Evolutionary conservation across 495 filamentous ascomycete species (phyloP), one percentile per base, ranked within the genome.

Genomic region (Penicillium silybi): DNA sequence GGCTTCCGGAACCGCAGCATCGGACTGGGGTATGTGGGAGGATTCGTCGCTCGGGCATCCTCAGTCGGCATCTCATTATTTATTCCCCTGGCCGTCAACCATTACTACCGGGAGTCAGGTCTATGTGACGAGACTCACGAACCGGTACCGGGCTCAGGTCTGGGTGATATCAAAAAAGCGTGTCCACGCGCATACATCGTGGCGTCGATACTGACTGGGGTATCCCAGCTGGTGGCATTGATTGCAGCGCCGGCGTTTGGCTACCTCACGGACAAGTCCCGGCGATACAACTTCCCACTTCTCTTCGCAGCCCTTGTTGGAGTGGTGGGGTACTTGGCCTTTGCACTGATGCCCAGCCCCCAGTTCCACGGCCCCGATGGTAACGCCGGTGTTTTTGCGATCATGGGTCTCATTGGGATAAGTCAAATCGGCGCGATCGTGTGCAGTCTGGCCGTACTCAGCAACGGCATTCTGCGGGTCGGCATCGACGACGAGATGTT

Each of bases 361-460:
- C 84, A 92, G 56, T 81, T 77, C 43, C 78, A 77, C 44, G 66
- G 65, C 8, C 61, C 66, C 3, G 71, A 85, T 42, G 87, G 87
- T 6, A 83, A 72, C 34, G 74, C 80, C 0, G 78, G 69, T 11
- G 83, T 92, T 2, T 90, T 95, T 60, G 38, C 88, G n/a, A 76
- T 90, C 16, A 89, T 90, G 47, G 80, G 84, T 2, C 64, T 95
- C 11, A 77, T 97, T 18, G 93, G 93, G 2, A 79, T 95, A 45
- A 90, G 85, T 54, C 95, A 98, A 68, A 97, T 98, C 49, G 95
- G 92, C 6, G 84, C 90, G 10, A 97, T 98, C 52, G 93, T 98
- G 0, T 95, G 91, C 67, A 92, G 88, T 51, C 75, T 98, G 15
- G 90, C 88, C 0, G 83, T 95, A 1, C 75, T 98, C 6, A 89